phyloP scores from a whole-genome alignment of 805 yeast genomes.

The Schizosaccharomyces cryophilus region DNA sequence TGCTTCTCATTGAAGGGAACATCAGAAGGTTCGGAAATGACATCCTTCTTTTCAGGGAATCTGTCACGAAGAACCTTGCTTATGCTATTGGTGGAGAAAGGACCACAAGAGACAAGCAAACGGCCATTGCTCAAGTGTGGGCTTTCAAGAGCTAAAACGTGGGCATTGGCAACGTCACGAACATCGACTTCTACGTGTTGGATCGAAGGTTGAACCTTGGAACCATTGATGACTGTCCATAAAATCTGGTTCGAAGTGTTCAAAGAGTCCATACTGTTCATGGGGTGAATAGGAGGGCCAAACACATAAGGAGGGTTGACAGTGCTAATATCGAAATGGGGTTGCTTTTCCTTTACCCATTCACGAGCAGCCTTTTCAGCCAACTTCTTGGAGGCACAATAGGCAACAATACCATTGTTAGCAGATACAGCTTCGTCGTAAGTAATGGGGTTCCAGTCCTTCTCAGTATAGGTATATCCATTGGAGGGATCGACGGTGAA shows the following conservation, averaged over 20 bases:
- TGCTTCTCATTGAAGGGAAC: neutral
- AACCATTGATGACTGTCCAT: slow-evolving; percentile 13
- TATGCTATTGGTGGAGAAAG: slow-evolving; percentile 5
- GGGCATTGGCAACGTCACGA: slow-evolving; percentile 36
- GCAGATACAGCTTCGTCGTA: slow-evolving; percentile 11
- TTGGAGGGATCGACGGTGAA: slow-evolving; percentile 4
- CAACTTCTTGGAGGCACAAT: slow-evolving; percentile 23
- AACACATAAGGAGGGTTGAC: slow-evolving; percentile 13
- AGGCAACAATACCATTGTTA: slow-evolving; percentile 6
- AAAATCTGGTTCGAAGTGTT: slow-evolving; percentile 18
- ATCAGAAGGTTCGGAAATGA: slow-evolving; percentile 5
- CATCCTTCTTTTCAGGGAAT: slow-evolving; percentile 8
- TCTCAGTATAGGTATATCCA: slow-evolving; percentile 11
- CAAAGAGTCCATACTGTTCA: slow-evolving; percentile 12
- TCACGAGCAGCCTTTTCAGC: slow-evolving; percentile 39
- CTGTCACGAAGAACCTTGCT: slow-evolving; percentile 5
- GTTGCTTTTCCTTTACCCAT: slow-evolving; percentile 17
- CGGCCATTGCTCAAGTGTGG: slow-evolving; percentile 11
- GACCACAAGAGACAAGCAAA: slow-evolving; percentile 11
- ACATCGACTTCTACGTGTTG: slow-evolving; percentile 21
- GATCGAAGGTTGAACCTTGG: neutral
- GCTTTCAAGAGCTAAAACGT: slow-evolving; percentile 21
- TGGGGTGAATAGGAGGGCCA: slow-evolving; percentile 13
- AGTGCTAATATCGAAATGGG: slow-evolving; percentile 11
- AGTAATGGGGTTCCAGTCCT: slow-evolving; percentile 16